Base-by-base conservation (phyloP, 768 basidiomycete species). In the Termitomyces bulborhizus region DNA sequence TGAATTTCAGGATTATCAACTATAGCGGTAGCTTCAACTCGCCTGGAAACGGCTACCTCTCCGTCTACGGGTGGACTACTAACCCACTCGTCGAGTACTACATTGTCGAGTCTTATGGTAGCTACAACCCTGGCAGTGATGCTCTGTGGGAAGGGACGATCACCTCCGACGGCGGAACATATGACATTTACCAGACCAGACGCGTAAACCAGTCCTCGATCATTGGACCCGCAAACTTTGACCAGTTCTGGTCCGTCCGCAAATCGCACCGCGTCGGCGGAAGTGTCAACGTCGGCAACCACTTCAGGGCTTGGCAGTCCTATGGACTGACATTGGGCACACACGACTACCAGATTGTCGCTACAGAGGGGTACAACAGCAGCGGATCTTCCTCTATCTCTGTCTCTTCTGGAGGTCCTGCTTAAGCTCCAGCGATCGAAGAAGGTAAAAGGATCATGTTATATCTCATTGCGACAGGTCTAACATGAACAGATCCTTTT, bases 41-140 rank as follows among this genome's bases (percentile, higher is more conserved):
- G 24, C 67, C 68, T 57, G 75, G 75, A 8, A 77, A 75, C 64
- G 62, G 63, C 55, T 76, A 75, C 64, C 69, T 77, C 29, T 70
- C 76, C 46, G 67, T 79, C 53, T 77, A 76, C 57, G 77, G 77
- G 46, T 78, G 76, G 76, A 75, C 73, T 5, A 67, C 66, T n/a
- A 71, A 63, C 64, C 73, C 75, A 1, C 74, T 77, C 60, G 64
- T 77, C 61, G 76, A 79, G 57, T 79, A 77, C 69, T 77, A 76
- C 69, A 70, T 79, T 59, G 60, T 70, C 52, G 77, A 79, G 46
- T 68, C 65, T 18, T 76, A 63, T 60, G 76, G 74, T 41, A 62
- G 62, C 44, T 74, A 72, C 65, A 72, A 78, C 65, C 77, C 76
- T 36, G 58, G 63, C 51, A 61, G 63, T 13, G 70, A 56, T 36